Percentiles rank a stretch among this genome's conserved stretches.
Evolutionary conservation across 805 yeast species (phyloP).

Genomic region (Candida coquimbonensis): DNA sequence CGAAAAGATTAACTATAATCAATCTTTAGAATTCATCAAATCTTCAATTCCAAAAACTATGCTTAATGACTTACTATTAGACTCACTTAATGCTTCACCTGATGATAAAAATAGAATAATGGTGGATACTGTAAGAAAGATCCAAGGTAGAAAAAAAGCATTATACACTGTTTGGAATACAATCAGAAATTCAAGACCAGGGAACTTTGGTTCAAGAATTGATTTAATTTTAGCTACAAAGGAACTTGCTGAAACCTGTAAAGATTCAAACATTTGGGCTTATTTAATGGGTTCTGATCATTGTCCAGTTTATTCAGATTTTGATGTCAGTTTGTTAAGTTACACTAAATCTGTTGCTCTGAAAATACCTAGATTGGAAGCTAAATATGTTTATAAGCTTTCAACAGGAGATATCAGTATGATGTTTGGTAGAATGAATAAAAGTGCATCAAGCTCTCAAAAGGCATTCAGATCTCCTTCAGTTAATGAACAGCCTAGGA

Average conservation of each 20-base stretch:
- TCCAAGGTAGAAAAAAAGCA: constrained; percentile 49
- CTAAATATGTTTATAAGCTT: constrained; percentile 39
- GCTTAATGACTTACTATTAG: constrained; percentile 38
- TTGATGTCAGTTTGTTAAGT: constrained; percentile 25
- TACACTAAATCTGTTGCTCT: not conserved
- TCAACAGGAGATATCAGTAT: constrained; percentile 27
- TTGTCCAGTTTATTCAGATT: constrained; percentile 80
- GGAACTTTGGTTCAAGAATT: constrained; percentile 83
- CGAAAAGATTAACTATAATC: constrained; percentile 27
- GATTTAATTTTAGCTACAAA: constrained; percentile 61
- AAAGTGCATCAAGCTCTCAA: not conserved
- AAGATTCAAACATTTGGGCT: constrained; percentile 52
- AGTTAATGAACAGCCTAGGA: not conserved
- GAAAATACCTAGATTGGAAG: constrained; percentile 41
- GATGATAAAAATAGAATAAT: constrained; percentile 36
- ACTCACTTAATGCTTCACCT: constrained; percentile 24
- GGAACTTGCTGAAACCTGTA: constrained; percentile 26
- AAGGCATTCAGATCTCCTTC: not conserved
- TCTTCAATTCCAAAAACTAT: constrained; percentile 35
- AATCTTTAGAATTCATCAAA: constrained; percentile 30
- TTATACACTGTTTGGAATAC: constrained; percentile 95
- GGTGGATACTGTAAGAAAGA: constrained; percentile 51
- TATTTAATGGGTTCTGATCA: constrained; percentile 84
- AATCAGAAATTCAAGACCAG: constrained; percentile 62
- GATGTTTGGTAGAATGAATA: constrained; percentile 27